These are phyloP conservation scores for Colletotrichum viniferum DNA, from an alignment of 2,329 filamentous ascomycete species.

Conservation along the genomic window DNA sequence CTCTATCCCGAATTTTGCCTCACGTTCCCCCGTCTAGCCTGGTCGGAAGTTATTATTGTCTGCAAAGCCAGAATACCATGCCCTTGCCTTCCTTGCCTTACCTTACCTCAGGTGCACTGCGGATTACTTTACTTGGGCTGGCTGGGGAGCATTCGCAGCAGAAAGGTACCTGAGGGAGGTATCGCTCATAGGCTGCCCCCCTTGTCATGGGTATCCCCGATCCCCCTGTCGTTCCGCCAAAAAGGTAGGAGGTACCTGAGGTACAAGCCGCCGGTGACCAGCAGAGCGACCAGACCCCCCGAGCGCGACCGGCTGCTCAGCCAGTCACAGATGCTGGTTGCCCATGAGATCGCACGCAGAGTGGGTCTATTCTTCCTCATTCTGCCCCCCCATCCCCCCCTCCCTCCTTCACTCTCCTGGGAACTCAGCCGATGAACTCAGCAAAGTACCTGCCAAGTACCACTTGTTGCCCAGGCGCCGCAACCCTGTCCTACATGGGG, in stretches of 20 bases:
- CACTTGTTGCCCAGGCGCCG: constrained; percentile 6
- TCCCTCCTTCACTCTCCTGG: background rate
- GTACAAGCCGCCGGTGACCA: constrained; percentile 1
- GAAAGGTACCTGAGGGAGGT: background rate
- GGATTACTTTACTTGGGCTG: background rate
- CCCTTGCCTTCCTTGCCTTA: background rate
- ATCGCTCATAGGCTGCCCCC: background rate
- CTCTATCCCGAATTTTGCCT: background rate
- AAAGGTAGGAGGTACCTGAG: constrained; percentile 9
- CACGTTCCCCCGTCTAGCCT: background rate
- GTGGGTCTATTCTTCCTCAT: constrained; percentile 13
- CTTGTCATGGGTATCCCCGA: background rate
- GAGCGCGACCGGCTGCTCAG: background rate
- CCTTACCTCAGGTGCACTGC: background rate
- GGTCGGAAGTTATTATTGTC: background rate
- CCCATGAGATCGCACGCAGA: constrained; percentile 12
- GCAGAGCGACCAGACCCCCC: background rate
- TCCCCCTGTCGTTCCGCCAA: constrained; percentile 3
- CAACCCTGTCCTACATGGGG: constrained; percentile 17
- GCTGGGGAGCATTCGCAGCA: background rate
- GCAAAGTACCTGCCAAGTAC: constrained; percentile 20
- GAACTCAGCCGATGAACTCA: constrained; percentile 20
- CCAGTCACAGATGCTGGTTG: constrained; percentile 14
- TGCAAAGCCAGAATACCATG: background rate
- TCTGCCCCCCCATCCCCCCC: background rate